Base-by-base conservation (phyloP, 371 early-diverging fungal species). In the Syncephalastrum contaminatum region DNA sequence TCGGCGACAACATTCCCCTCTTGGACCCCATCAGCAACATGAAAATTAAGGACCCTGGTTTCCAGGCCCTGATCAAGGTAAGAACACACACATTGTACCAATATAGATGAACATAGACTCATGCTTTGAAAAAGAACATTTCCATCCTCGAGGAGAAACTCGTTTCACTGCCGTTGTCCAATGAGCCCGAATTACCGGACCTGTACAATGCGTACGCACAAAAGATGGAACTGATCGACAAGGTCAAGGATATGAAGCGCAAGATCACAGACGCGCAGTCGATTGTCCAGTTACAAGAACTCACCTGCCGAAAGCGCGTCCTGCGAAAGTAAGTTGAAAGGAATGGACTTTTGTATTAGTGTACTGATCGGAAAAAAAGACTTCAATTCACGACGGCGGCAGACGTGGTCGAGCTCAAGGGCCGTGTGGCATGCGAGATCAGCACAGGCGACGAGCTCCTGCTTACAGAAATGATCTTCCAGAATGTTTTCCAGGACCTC, bases 351-450 rank as follows among this genome's bases (percentile, higher is more conserved):
- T 21, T 18, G 48, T n/a, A 19, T 16, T 8, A n/a, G n/a, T n/a
- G n/a, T n/a, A n/a, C n/a, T n/a, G n/a, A n/a, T n/a, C n/a, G n/a
- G n/a, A 15, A 30, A 46, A 30, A 14, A 59, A 85, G 96, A 36
- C 77, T 98, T 16, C 95, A 92, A 3, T 96, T 90, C 69, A 90
- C 89, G 0, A 84, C 87, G 2, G 73, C 70, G 0, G 70, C 84
- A 13, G 98, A 95, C 67, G 91, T 97, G 19, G 90, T 98, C 56
- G 91, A 94, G 57, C 85, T 97, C 81, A 98, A 98, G 77, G 99
- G 99, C 30, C 92, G 98, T 59, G 98, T 99, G 8, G 99, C 99
- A 2, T 99, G 99, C 67, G 99, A 99, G 78, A 96, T 99, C 57
- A 93, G 92, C 24, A 85, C 94, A 3, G 99, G 98, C 15, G 99